Conservation (phyloP, 2,329 filamentous ascomycete species). For the Claviceps sp. region DNA sequence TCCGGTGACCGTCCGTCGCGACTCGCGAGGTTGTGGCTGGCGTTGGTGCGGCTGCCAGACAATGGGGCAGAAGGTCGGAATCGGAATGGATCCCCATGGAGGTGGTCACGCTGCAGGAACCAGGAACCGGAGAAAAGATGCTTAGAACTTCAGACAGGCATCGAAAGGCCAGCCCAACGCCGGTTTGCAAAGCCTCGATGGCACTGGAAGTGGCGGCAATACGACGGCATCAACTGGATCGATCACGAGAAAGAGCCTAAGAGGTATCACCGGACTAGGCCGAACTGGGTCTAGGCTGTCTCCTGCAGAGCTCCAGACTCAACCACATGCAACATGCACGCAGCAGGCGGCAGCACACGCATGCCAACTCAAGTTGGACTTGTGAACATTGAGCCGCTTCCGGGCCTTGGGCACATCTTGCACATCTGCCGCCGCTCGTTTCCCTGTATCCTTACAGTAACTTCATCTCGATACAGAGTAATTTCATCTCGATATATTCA, state of each 20-base stretch:
- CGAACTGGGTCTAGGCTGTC: background rate
- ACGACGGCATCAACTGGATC: background rate
- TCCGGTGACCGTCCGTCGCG: background rate
- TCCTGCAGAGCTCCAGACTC: background rate
- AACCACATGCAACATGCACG: background rate
- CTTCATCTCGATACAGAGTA: background rate
- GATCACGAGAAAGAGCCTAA: too few relatives aligned
- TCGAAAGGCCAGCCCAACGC: background rate
- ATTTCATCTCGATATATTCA: background rate
- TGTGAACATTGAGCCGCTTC: background rate
- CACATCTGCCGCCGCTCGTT: background rate
- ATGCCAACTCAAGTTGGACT: background rate
- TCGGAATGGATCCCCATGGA: background rate
- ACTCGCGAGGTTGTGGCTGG: background rate
- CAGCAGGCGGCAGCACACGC: background rate
- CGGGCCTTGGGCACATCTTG: background rate
- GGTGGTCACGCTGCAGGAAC: constrained; percentile 3
- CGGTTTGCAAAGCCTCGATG: background rate
- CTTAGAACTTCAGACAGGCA: background rate
- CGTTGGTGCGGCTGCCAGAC: background rate
- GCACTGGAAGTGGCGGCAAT: background rate
- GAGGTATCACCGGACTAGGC: background rate
- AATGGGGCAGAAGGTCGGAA: background rate
- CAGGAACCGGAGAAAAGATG: background rate
- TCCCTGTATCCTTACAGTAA: background rate